These are phyloP conservation scores for Trichophyton rubrum DNA, from an alignment of 2,329 filamentous ascomycete genomes.

Conservation along the genomic window DNA sequence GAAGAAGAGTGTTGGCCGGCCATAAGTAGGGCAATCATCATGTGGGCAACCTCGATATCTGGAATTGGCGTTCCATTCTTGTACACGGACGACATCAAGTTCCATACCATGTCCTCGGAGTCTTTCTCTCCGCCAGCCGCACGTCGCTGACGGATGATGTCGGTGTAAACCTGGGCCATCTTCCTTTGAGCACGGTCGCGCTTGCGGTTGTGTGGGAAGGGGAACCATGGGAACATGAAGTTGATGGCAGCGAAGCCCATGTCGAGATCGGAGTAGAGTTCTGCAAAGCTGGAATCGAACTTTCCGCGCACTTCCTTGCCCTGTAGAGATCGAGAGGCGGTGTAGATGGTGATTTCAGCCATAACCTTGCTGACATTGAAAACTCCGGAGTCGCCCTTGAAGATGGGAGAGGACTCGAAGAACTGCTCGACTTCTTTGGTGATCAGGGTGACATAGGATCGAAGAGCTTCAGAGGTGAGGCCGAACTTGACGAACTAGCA, in stretches of 20 bases:
- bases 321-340: constrained; percentile 73
- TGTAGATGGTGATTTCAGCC: constrained; percentile 82
- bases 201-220: constrained; percentile 74
- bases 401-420: constrained; percentile 52
- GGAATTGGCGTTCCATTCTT: constrained; percentile 70
- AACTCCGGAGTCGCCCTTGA: constrained; percentile 56
- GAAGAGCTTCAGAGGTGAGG: constrained; percentile 49
- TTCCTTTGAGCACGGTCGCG: constrained; percentile 69
- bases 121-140: constrained; percentile 40
- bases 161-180: constrained; percentile 69
- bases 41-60: constrained; percentile 74
- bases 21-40: constrained; percentile 92
- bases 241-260: constrained; percentile 84
- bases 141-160: constrained; percentile 64
- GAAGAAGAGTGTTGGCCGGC: constrained; percentile 83
- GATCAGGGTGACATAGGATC: constrained; percentile 67
- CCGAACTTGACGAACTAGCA: constrained; percentile 51
- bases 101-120: constrained; percentile 73
- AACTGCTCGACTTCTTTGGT: constrained; percentile 61
- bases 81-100: constrained; percentile 73
- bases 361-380: constrained; percentile 63
- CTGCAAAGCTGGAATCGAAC: constrained; percentile 69
- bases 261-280: constrained; percentile 77
- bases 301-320: constrained; percentile 68
- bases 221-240: constrained; percentile 80